These are phyloP conservation scores for Coniochaeta sp. DNA, from an alignment of 2,329 filamentous ascomycete species.

Conservation along the genomic window DNA sequence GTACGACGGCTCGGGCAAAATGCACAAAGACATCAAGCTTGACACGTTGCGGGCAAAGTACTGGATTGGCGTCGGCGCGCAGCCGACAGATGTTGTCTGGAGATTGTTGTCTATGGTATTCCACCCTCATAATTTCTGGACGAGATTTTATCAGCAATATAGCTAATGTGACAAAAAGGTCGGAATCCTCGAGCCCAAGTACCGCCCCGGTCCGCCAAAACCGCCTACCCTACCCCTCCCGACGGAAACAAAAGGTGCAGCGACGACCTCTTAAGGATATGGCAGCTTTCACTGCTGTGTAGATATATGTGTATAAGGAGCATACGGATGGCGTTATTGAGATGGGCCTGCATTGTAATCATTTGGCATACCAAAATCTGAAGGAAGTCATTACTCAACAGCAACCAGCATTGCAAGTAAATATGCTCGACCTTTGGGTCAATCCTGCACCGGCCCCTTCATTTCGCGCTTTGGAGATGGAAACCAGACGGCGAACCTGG, in stretches of 20 bases:
- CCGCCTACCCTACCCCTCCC: background rate
- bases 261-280: background rate
- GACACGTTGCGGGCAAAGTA: conserved; percentile 78
- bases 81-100: conserved; percentile 88
- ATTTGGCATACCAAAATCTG: background rate
- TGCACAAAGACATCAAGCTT: conserved; percentile 87
- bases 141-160: background rate
- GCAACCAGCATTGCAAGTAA: background rate
- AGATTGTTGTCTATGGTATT: conserved; percentile 73
- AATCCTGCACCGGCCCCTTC: no score
- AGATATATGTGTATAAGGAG: background rate
- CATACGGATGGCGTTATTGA: background rate
- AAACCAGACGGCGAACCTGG: no score
- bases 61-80: conserved; percentile 94
- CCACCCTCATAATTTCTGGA: background rate
- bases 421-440: background rate
- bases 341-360: background rate
- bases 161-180: conserved; percentile 15
- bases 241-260: background rate
- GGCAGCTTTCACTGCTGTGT: background rate
- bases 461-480: no score
- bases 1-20: conserved; percentile 54
- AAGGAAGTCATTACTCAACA: background rate
- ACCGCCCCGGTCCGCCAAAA: conserved; percentile 18
- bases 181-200: conserved; percentile 30